Base-by-base conservation (phyloP, 805 yeast genomes). In the Jamesozyma spencerorum region DNA sequence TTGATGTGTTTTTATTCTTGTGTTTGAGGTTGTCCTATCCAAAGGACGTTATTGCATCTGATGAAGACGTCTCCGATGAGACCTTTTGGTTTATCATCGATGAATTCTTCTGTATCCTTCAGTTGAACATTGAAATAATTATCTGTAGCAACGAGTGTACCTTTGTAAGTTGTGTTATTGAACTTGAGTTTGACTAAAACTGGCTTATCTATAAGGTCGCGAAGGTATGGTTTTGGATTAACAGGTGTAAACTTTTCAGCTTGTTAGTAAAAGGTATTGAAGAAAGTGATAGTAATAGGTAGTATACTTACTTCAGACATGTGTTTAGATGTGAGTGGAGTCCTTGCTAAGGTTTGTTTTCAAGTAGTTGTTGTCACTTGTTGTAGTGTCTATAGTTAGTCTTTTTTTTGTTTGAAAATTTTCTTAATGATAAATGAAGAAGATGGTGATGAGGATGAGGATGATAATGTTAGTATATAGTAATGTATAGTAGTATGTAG, bases 121-220 rank as follows among this genome's bases (percentile, higher is more conserved):
- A 88, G 62, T 55, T 84, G 87, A 27, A 92, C 48, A 53, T 92
- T 92, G 90, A 92, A 90, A 64, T 92, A 92, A 52, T 85, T 84
- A 58, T 92, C 98, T 18, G 85, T 81, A 1, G 95, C 77, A 3
- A 79, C 63, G 34, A 92, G 70, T 17, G 61, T 72, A 1, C 98
- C 98, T 44, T 68, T 74, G 62, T 92, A 92, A 59, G 87, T 94
- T 10, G 95, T 83, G 48, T 75, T 75, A 55, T 87, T 90, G 81
- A 95, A 92, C 58, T 92, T 92, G 46, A 92, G 71, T 42, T 87
- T 75, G 17, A 92, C 90, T 11, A 79, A 65, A 11, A 90, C 87
- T 27, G 65, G 69, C 43, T 79, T 71, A 41, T 81, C 79, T n/a
- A 82, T 70, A 34, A 92, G 73, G 18, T 83, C 79, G 46, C 79